These are phyloP conservation scores for Rhizophagus sp. DNA, from an alignment of 192 early-diverging fungal species.

Conservation along the genomic window DNA sequence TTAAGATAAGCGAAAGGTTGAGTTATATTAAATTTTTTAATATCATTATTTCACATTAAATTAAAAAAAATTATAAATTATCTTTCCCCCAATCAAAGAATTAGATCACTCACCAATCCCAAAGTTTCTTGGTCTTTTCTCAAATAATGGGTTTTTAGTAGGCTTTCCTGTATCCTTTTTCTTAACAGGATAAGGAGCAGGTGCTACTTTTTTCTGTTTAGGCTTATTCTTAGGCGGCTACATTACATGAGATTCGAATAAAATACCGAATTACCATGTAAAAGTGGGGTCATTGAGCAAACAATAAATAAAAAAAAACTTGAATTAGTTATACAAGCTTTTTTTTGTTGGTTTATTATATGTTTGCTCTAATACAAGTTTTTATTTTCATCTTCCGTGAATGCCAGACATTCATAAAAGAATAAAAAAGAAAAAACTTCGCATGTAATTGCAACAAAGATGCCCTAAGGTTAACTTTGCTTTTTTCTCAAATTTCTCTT, in stretches of 20 bases:
- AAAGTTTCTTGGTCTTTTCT: slow-evolving; percentile 93
- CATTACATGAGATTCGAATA: not conserved
- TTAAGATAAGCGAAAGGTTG: not conserved
- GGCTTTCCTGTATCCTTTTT: slow-evolving; percentile 72
- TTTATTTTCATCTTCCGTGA: not conserved
- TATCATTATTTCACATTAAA: not conserved
- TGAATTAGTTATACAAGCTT: slow-evolving; percentile 1
- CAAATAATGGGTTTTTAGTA: slow-evolving; percentile 85
- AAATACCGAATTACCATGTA: not conserved
- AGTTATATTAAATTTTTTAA: not conserved
- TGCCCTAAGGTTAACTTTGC: not conserved
- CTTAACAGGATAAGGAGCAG: slow-evolving; percentile 80
- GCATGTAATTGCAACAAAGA: not conserved
- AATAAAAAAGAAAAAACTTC: not conserved
- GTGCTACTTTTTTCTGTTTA: slow-evolving; percentile 89
- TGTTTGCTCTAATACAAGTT: slow-evolving; percentile 15
- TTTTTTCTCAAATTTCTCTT: not conserved
- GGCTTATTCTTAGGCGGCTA: slow-evolving; percentile 20
- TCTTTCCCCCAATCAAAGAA: slow-evolving; percentile 27
- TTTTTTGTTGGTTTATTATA: not conserved
- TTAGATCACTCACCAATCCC: slow-evolving; percentile 72
- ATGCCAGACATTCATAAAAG: not conserved
- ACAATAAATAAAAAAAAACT: slow-evolving; percentile 9
- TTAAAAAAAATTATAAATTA: not conserved
- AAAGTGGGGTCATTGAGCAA: slow-evolving; percentile 10